These are phyloP conservation scores for Penicillium fuscoglaucum DNA, from an alignment of 2,329 filamentous ascomycete genomes.

Conservation along the genomic window DNA sequence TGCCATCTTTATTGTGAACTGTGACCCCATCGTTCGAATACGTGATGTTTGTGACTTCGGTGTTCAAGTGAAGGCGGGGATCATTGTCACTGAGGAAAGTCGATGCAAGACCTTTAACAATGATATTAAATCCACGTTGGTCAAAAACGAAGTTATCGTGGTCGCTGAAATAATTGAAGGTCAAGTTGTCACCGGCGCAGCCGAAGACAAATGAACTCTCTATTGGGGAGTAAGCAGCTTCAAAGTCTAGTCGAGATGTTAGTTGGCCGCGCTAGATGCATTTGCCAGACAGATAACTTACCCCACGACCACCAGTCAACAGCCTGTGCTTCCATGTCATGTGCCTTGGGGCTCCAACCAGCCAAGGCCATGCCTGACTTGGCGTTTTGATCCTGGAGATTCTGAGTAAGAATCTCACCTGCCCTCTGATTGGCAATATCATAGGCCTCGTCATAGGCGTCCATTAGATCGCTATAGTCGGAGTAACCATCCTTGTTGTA, in stretches of 20 bases:
- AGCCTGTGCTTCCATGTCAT: conserved; percentile 57
- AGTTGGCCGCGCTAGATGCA: neutral
- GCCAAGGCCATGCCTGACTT: conserved; percentile 60
- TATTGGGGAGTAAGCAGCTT: conserved; percentile 59
- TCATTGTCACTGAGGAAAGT: conserved; percentile 60
- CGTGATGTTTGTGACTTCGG: conserved; percentile 55
- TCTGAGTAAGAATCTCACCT: conserved; percentile 58
- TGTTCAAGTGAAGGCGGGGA: conserved; percentile 58
- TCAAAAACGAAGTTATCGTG: conserved; percentile 64
- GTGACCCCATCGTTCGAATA: conserved; percentile 57
- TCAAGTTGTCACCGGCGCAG: conserved; percentile 58
- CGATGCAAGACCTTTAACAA: conserved; percentile 58
- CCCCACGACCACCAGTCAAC: conserved; percentile 61
- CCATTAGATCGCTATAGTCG: conserved; percentile 54
- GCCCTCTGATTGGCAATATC: conserved; percentile 52
- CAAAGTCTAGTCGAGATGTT: conserved; percentile 51
- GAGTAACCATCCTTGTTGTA: conserved; percentile 59
- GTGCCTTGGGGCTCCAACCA: conserved; percentile 60
- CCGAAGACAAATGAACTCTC: conserved; percentile 58
- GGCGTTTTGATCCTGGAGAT: conserved; percentile 62
- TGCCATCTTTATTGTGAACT: conserved; percentile 55
- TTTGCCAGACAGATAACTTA: conserved; percentile 16
- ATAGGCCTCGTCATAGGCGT: conserved; percentile 53
- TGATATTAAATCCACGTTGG: conserved; percentile 60
- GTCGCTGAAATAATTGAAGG: conserved; percentile 63